Percentiles rank a stretch among this genome's conserved stretches.
Conservation (phyloP, 371 early-diverging fungal genomes). For the Capniomyces stellatus region DNA sequence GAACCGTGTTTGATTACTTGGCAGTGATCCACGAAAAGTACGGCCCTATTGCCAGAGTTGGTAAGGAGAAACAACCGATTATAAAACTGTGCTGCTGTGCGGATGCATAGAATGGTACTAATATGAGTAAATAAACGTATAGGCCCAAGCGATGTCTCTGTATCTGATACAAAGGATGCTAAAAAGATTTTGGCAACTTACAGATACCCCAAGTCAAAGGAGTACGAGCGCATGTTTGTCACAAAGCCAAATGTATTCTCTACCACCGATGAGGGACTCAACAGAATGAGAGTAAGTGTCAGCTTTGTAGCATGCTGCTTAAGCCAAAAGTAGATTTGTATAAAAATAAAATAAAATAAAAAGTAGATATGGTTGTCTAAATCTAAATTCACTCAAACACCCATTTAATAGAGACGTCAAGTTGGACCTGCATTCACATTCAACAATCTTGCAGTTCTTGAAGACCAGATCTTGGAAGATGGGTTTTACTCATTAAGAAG, state of each 20-base stretch:
- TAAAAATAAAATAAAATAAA: no score
- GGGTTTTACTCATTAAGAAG: conserved; percentile 3
- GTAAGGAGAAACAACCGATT: neutral
- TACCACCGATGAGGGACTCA: conserved; percentile 11
- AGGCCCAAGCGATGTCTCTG: conserved; percentile 11
- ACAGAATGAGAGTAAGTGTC: conserved; percentile 6
- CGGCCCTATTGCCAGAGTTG: conserved; percentile 20
- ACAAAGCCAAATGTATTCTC: conserved; percentile 10
- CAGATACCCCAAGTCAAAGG: conserved; percentile 10
- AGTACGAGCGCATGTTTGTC: conserved; percentile 9
- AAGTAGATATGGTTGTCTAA: neutral
- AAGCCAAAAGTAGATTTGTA: no score
- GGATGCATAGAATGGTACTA: no score
- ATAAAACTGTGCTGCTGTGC: no score
- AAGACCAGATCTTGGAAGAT: conserved; percentile 5
- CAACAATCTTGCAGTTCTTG: conserved; percentile 6
- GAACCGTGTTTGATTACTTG: conserved; percentile 11
- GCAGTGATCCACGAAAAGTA: conserved; percentile 10
- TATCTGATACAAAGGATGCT: conserved; percentile 9
- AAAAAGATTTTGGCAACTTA: conserved; percentile 16
- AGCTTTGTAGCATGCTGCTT: no score
- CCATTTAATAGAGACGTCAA: conserved; percentile 6
- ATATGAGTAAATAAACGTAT: no score
- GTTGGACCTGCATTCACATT: conserved; percentile 11
- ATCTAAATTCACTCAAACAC: no score